Conservation (phyloP, 2,329 filamentous ascomycete species). For the Neofusicoccum laricinum region DNA sequence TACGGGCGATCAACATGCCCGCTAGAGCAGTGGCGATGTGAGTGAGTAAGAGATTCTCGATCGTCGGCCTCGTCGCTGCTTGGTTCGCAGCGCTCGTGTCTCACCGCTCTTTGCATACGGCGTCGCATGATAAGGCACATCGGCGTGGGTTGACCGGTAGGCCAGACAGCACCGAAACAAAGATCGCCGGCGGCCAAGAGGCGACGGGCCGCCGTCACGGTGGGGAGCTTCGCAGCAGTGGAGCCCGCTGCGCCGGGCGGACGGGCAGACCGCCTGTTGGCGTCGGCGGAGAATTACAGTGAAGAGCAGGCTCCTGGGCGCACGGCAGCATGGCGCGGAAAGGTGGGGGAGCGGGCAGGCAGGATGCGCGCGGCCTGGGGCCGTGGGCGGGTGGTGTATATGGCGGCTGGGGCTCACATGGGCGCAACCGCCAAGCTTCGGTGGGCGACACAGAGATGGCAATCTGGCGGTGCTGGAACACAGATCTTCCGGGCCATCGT, state of each 20-base stretch:
- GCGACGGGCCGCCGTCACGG: not conserved
- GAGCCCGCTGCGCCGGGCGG: not conserved
- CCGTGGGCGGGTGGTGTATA: not conserved
- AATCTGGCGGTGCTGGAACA: slow-evolving; percentile 4
- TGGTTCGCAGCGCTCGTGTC: not conserved
- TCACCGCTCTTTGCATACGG: slow-evolving; percentile 5
- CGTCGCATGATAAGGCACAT: slow-evolving; percentile 1
- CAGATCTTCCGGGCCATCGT: slow-evolving; percentile 2
- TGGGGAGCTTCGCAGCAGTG: not conserved
- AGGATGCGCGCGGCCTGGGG: not conserved
- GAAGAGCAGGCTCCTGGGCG: not conserved
- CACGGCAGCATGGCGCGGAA: not conserved
- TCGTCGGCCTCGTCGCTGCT: not conserved
- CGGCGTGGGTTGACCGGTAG: not conserved
- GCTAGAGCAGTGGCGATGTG: not conserved
- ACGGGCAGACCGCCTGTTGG: slow-evolving; percentile 5
- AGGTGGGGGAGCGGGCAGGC: not conserved
- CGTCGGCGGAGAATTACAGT: not conserved
- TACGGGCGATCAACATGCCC: not conserved
- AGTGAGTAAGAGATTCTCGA: not conserved
- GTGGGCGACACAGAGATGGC: slow-evolving; percentile 1
- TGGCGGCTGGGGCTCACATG: no score
- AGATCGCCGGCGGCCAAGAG: not conserved
- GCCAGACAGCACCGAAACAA: not conserved
- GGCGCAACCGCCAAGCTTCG: not conserved